Percentiles rank a stretch among this genome's conserved stretches.
Conservation (phyloP, 1,139 yeast genomes). For the Hyphopichia wangnamkhiaoensis region DNA sequence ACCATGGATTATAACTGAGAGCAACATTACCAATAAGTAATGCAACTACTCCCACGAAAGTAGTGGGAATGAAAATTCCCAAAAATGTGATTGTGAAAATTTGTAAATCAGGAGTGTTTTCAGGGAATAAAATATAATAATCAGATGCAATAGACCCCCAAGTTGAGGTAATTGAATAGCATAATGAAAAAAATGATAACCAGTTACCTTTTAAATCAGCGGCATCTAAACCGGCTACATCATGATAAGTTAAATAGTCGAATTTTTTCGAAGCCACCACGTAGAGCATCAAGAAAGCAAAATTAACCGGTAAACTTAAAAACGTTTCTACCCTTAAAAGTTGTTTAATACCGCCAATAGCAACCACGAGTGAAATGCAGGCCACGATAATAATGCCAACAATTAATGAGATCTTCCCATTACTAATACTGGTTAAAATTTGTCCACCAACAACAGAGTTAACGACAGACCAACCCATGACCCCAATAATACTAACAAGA, state of each 20-base stretch:
- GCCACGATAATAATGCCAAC: conserved; percentile 36
- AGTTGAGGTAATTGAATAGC: conserved; percentile 27
- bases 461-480: conserved; percentile 44
- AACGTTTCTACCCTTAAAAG: conserved; percentile 22
- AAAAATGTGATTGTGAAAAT: conserved; percentile 23
- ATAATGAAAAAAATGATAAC: conserved; percentile 27
- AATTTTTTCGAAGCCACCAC: conserved; percentile 22
- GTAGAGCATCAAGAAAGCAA: conserved; percentile 23
- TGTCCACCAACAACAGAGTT: conserved; percentile 43
- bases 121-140: conserved; percentile 26
- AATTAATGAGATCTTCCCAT: conserved; percentile 21
- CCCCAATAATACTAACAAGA: conserved; percentile 36
- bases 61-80: conserved; percentile 26
- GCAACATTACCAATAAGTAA: conserved; percentile 26
- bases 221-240: conserved; percentile 15
- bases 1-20: conserved; percentile 24
- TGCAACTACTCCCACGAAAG: conserved; percentile 25
- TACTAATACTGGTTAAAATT: conserved; percentile 29
- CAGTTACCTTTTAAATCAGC: conserved; percentile 21
- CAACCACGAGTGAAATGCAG: conserved; percentile 28
- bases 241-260: conserved; percentile 13
- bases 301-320: conserved; percentile 21
- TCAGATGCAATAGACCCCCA: conserved; percentile 34
- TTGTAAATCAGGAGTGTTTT: conserved; percentile 18
- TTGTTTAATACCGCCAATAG: conserved; percentile 36